These are phyloP conservation scores for Monilinia aucupariae DNA, from an alignment of 2,329 filamentous ascomycete genomes.

Conservation along the genomic window DNA sequence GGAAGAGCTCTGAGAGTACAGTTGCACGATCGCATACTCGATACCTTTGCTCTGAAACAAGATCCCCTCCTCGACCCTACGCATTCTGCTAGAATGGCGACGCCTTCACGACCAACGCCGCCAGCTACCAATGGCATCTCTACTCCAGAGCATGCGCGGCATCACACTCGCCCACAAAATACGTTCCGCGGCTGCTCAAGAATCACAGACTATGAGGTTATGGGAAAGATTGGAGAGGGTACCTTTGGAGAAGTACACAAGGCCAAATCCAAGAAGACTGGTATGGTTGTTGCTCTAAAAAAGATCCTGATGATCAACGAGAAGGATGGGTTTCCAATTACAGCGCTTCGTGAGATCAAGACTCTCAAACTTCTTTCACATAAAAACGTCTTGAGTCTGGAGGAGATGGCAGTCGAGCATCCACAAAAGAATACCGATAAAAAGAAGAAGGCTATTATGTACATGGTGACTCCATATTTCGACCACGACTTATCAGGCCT, in stretches of 20 bases:
- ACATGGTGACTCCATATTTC: slow-evolving; percentile 99
- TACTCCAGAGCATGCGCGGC: slow-evolving; percentile 23
- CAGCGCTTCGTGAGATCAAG: slow-evolving; percentile 94
- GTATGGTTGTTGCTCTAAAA: slow-evolving; percentile 79
- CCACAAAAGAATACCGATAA: slow-evolving; percentile 57
- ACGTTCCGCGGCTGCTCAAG: slow-evolving; percentile 76
- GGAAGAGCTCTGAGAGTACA: background rate
- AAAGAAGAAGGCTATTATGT: slow-evolving; percentile 79
- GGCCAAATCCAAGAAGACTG: slow-evolving; percentile 69
- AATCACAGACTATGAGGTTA: slow-evolving; percentile 72
- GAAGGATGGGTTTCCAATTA: slow-evolving; percentile 99
- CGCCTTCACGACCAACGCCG: slow-evolving; percentile 14
- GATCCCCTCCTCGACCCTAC: background rate
- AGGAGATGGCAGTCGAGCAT: slow-evolving; percentile 94
- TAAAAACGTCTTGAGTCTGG: slow-evolving; percentile 75
- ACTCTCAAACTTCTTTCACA: slow-evolving; percentile 93
- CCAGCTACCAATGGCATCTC: slow-evolving; percentile 26
- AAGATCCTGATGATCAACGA: slow-evolving; percentile 99
- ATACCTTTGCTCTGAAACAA: background rate
- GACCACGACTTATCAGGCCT: slow-evolving; percentile 97
- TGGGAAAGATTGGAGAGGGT: slow-evolving; percentile 84
- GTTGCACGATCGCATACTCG: background rate
- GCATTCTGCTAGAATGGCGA: slow-evolving; percentile 12
- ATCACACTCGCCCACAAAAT: slow-evolving; percentile 19
- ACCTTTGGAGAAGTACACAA: slow-evolving; percentile 98